Percentiles rank a stretch among this genome's conserved stretches.
Conservation (phyloP, 2,329 filamentous ascomycete genomes). For the Alternaria brassicicola region DNA sequence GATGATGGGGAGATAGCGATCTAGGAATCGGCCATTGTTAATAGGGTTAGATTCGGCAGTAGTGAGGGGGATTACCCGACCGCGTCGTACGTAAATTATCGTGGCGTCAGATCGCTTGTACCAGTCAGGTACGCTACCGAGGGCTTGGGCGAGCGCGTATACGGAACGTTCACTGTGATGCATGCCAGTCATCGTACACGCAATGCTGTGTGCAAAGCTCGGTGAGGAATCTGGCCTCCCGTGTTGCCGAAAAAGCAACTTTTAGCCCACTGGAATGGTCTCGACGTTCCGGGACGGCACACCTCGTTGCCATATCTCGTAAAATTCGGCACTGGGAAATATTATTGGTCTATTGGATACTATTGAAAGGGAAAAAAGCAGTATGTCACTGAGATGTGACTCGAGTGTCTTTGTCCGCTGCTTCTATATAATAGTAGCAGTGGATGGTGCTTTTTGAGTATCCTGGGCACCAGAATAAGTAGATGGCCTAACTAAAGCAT, state of each 20-base stretch:
- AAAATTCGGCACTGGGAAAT: not conserved
- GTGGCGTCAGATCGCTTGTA: not conserved
- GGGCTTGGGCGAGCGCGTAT: not conserved
- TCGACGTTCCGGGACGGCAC: not conserved
- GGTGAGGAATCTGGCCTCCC: not conserved
- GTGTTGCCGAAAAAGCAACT: constrained; percentile 2
- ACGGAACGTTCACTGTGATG: not conserved
- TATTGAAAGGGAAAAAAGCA: not conserved
- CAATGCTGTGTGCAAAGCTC: not conserved
- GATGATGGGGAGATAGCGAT: not conserved
- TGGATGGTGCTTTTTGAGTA: not conserved
- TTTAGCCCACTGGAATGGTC: not conserved
- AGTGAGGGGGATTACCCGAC: not conserved
- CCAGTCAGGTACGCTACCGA: not conserved
- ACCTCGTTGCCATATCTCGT: not conserved
- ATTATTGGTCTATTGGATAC: not conserved
- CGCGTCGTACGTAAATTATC: not conserved
- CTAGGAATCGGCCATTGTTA: not conserved
- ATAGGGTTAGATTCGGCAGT: no score
- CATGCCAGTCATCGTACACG: not conserved
- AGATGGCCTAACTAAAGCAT: no score
- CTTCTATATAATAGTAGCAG: not conserved
- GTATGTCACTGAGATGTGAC: not conserved
- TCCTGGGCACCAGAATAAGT: not conserved
- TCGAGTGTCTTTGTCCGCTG: not conserved